Evolutionary conservation across 2,329 filamentous ascomycete species (phyloP), one percentile per base, ranked within the genome.

Genomic region (Ophiostoma quercus): DNA sequence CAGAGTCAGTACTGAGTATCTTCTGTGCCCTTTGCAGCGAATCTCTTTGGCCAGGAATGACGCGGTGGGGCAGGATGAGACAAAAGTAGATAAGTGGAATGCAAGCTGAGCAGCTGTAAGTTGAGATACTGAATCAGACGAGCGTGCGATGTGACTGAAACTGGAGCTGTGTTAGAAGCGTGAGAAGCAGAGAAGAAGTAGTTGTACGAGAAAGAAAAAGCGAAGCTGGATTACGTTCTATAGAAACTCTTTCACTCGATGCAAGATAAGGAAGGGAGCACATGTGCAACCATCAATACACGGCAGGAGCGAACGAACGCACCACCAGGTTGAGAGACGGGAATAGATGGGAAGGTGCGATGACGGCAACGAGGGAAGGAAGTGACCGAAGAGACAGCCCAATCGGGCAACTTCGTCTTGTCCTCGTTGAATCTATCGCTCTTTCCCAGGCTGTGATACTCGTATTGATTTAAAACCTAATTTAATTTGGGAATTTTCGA

Each of bases 341-440:
- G 62, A 39, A 65, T 12, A 43, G 9, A 22, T 22, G 22, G 39
- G 39, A 66, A 66, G 65, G 65, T 43, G 65, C 65, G 22, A 68
- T 41, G 57, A 68, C 41, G 67, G 67, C 60, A 70, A 37, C 41
- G 67, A 66, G 47, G 39, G 37, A 43, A 66, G 39, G 65, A 67
- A 32, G n/a, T 34, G 25, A 62, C 25, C 57, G 57, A 62, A 43
- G 39, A n/a, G 34, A 11, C 12, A 29, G 19, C 54, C 22, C 19
- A 54, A 66, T 37, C n/a, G 16, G 67, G 41, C 19, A 34, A 16
- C 37, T 12, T n/a, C n/a, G 34, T 11, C 62, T 65, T 12, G 32
- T 63, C 41, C 68, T 71, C 72, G 72, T 71, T 71, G 66, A 57
- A 72, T 73, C 72, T 71, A 47, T 73, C 72, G 71, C 72, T 73